Evolutionary conservation across 805 yeast species (phyloP), one percentile per base, ranked within the genome.

Genomic region (Ogataea ramenticola): DNA sequence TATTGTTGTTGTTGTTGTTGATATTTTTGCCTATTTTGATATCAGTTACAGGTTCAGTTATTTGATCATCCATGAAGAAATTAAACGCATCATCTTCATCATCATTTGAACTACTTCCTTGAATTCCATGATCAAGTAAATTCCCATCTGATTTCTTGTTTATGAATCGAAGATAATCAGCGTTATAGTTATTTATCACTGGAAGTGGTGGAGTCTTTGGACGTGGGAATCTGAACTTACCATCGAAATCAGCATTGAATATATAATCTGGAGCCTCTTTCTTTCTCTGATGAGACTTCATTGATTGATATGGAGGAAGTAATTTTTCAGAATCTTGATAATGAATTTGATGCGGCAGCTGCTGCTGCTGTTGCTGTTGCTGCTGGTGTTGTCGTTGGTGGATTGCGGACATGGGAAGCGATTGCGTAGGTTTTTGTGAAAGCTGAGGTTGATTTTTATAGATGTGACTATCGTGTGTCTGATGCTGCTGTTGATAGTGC

Each of bases 191-290:
- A 43, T 61, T 63, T 1, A 50, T 49, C 0, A 50, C 36, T 39
- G 35, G 41, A 11, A 55, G 50, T 9, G 58, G 54, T 15, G 74
- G 68, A 1, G 41, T 34, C 6, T 68, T 62, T 4, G 71, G 66
- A 14, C 50, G 46, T 1, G 86, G 86, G 51, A 80, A 80, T 56
- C 74, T 79, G 60, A 76, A 80, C 3, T 70, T 59, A n/a, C 61
- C 67, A 4, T 79, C 77, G 36, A 60, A 62, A 43, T 64, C 58
- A 30, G 67, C 72, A 4, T 80, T 74, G 11, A 75, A 67, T 27
- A 71, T 66, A 46, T 67, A 75, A 40, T 79, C 83, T 3, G 58
- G 52, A 19, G 46, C 41, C 2, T 22, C 40, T 42, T 29, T n/a
- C n/a, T 17, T 22, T n/a, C n/a, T n/a, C n/a, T n/a, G n/a, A n/a